Base-by-base conservation (phyloP, 345 rosid genomes). In the Ricinus communis region DNA sequence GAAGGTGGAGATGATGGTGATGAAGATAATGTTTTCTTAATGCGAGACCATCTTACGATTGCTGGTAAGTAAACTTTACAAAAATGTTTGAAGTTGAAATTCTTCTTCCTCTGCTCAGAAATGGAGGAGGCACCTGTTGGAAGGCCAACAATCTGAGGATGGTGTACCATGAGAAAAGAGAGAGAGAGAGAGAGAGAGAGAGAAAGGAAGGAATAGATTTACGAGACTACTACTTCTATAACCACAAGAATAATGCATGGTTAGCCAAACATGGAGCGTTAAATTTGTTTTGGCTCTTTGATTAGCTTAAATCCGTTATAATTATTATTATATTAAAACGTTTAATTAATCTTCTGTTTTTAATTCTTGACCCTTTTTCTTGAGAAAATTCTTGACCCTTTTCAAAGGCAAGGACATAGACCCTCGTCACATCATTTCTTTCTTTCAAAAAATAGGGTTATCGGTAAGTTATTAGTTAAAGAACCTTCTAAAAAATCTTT, bases 131-230 rank as follows among this genome's bases (percentile, higher is more conserved):
- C 68, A 69, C 59, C 64, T 49, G 41, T 46, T 16, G 72, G 47
- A 19, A 36, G 8, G 73, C 52, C 64, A 49, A 57, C 53, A 33
- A 31, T 19, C 46, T 78, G 72, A 7, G 70, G 38, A 62, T 54
- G 76, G 60, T 76, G 77, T 12, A 74, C 83, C 76, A 71, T 76
- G 52, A 63, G 65, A 50, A 53, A 65, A 5, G 11, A 69, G 41
- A 18, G 31, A 27, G 19, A 38, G 73, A 71, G 73, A 71, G n/a
- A 53, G 72, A 73, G 41, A 61, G 51, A 51, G n/a, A 63, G 27
- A 57, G 33, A 57, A 46, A 56, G 19, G 49, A 13, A 7, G 55
- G 36, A 22, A 56, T 18, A 31, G n/a, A 45, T 46, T 64, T 46
- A 38, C 16, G 40, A 25, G 27, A 19, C 0, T 66, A n/a, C n/a